Evolutionary conservation across 352 stramenopile species (phyloP).

Genomic region (Lagenidium sp.): DNA sequence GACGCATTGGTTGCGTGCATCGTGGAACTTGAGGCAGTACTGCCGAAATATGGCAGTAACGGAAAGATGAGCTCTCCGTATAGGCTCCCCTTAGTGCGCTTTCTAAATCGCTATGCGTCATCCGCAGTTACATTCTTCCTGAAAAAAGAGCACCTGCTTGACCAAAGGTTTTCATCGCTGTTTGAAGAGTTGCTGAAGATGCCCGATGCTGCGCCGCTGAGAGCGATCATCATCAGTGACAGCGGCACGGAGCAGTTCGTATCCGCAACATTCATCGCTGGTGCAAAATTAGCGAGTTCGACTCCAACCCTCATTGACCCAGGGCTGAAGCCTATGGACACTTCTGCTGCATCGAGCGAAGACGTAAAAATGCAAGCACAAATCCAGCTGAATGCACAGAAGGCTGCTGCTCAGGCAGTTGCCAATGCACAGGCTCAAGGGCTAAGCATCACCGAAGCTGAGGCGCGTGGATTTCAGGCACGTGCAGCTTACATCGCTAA

Average conservation of each 20-base stretch:
- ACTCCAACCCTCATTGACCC: slow-evolving; percentile 8
- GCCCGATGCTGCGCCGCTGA: slow-evolving; percentile 80
- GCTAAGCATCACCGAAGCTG: slow-evolving; percentile 49
- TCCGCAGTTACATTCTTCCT: slow-evolving; percentile 84
- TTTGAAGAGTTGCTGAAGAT: slow-evolving; percentile 93
- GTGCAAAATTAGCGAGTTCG: slow-evolving; percentile 40
- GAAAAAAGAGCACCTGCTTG: slow-evolving; percentile 70
- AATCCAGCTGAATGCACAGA: slow-evolving; percentile 80
- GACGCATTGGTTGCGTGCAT: slow-evolving; percentile 94
- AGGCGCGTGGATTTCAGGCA: slow-evolving; percentile 75
- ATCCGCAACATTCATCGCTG: slow-evolving; percentile 87
- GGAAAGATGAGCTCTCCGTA: slow-evolving; percentile 90
- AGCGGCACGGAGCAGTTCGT: slow-evolving; percentile 88
- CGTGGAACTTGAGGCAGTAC: slow-evolving; percentile 89
- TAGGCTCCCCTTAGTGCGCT: slow-evolving; percentile 85
- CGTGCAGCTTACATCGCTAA: slow-evolving; percentile 80
- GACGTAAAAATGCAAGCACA: slow-evolving; percentile 79
- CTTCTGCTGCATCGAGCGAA: slow-evolving; percentile 20
- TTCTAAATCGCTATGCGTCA: slow-evolving; percentile 90
- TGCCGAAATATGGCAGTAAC: slow-evolving; percentile 88
- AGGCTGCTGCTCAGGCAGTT: slow-evolving; percentile 72
- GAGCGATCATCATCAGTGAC: slow-evolving; percentile 81
- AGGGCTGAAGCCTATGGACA: too few species aligned
- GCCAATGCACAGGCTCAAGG: slow-evolving; percentile 73
- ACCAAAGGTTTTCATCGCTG: slow-evolving; percentile 88